Evolutionary conservation across 768 basidiomycete species (phyloP).

Genomic region (Obba rivulosa): DNA sequence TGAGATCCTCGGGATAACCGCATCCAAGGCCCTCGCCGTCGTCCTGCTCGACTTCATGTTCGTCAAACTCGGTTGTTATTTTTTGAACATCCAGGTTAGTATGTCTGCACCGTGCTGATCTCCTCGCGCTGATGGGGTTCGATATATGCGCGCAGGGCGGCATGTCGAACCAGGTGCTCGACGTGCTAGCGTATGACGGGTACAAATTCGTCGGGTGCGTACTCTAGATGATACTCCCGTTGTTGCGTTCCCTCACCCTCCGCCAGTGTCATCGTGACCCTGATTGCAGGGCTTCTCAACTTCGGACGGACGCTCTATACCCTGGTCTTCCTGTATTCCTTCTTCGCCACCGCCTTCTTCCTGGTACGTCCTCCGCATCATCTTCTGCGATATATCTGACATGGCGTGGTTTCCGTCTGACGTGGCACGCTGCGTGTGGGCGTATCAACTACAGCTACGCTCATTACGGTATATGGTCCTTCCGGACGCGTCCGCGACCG

Average conservation of each 20-base stretch:
- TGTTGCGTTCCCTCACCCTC: neutral
- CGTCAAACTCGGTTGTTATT: conserved; percentile 89
- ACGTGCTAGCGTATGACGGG: conserved; percentile 88
- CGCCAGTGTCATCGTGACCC: conserved; percentile 75
- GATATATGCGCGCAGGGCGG: conserved; percentile 33
- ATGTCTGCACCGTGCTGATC: neutral
- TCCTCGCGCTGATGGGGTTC: neutral
- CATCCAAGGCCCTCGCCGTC: conserved; percentile 80
- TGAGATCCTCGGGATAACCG: conserved; percentile 79
- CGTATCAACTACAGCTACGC: conserved; percentile 58
- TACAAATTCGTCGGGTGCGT: conserved; percentile 96
- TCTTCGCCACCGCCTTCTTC: conserved; percentile 91
- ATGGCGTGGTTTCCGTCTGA: too few species aligned
- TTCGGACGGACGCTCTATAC: conserved; percentile 59
- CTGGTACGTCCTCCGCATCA: conserved; percentile 49
- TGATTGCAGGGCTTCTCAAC: conserved; percentile 67
- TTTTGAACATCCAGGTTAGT: conserved; percentile 66
- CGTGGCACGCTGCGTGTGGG: too few species aligned
- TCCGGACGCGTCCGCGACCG: conserved; percentile 63
- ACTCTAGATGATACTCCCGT: neutral
- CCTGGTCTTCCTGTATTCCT: conserved; percentile 76
- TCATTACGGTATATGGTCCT: conserved; percentile 89
- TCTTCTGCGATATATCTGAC: conserved; percentile 77
- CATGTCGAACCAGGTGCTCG: conserved; percentile 56
- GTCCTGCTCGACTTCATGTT: conserved; percentile 84